Conservation (phyloP, 2,329 filamentous ascomycete genomes). For the Penicillium sp. region DNA sequence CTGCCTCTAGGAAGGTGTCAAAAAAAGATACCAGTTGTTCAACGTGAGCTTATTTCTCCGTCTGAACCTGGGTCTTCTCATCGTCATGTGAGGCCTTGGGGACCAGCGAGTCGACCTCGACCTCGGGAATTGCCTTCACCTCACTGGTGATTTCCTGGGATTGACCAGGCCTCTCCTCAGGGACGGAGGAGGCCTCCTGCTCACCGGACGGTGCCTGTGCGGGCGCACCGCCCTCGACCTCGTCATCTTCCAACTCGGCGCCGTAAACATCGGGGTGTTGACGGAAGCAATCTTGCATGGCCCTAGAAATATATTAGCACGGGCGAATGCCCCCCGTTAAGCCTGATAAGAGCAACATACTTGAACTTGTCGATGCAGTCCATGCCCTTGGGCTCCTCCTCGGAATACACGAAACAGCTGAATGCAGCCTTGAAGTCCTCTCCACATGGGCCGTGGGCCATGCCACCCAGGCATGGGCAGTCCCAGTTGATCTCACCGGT, state of each 20-base stretch:
- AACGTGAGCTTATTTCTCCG: background rate
- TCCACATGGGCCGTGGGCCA: constrained; percentile 94
- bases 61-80: constrained; percentile 21
- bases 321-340: background rate
- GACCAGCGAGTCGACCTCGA: constrained; percentile 43
- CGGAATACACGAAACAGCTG: constrained; percentile 96
- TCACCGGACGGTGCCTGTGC: constrained; percentile 22
- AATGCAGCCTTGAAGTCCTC: constrained; percentile 95
- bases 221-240: constrained; percentile 41
- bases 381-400: constrained; percentile 94
- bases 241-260: constrained; percentile 78
- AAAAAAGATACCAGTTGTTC: background rate
- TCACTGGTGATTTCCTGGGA: constrained; percentile 15
- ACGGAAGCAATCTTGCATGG: constrained; percentile 97
- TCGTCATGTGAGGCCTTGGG: constrained; percentile 53
- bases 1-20: constrained; percentile 8
- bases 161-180: constrained; percentile 27
- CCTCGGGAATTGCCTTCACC: constrained; percentile 23
- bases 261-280: constrained; percentile 91
- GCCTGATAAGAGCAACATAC: constrained; percentile 54
- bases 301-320: constrained; percentile 55
- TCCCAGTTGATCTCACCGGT: constrained; percentile 99
- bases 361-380: constrained; percentile 98
- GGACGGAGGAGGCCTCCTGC: constrained; percentile 24
- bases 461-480: constrained; percentile 93